These are phyloP conservation scores for Quillaja saponaria DNA, from an alignment of 306 rosid species.

Conservation along the genomic window DNA sequence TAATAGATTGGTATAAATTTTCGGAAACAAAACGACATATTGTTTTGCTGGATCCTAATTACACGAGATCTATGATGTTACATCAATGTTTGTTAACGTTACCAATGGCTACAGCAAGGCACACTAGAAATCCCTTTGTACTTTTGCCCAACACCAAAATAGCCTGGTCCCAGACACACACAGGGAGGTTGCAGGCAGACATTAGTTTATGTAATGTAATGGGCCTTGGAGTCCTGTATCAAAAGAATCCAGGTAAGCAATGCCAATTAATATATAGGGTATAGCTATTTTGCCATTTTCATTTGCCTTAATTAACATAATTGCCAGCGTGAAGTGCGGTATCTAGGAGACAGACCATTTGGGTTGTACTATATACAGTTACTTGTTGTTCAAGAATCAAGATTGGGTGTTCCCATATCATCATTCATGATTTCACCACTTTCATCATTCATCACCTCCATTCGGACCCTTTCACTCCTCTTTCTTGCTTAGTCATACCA, in stretches of 20 bases:
- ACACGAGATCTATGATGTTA: slow-evolving; percentile 22
- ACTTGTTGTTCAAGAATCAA: slow-evolving; percentile 11
- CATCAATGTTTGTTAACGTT: slow-evolving; percentile 17
- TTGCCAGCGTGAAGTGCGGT: slow-evolving; percentile 24
- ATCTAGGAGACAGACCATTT: slow-evolving; percentile 30
- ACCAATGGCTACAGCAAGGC: background rate
- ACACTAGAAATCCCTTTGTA: slow-evolving; percentile 19
- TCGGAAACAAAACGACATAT: background rate
- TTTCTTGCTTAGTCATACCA: no score
- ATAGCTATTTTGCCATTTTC: background rate
- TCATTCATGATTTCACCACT: no score
- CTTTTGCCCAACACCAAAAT: slow-evolving; percentile 20
- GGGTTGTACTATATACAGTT: slow-evolving; percentile 18
- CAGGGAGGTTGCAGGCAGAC: background rate
- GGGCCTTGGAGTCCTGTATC: no score
- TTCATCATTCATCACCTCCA: no score
- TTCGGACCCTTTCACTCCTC: no score
- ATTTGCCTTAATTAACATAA: background rate
- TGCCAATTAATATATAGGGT: slow-evolving; percentile 6
- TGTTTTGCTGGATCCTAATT: slow-evolving; percentile 4
- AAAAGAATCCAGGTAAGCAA: slow-evolving; percentile 20
- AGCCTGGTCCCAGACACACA: slow-evolving; percentile 5
- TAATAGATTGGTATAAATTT: slow-evolving; percentile 16
- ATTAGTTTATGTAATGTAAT: no score
- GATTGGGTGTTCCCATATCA: no score